These are phyloP conservation scores for Krasilnikovozyma curviuscula DNA, from an alignment of 768 basidiomycete species.

Conservation along the genomic window DNA sequence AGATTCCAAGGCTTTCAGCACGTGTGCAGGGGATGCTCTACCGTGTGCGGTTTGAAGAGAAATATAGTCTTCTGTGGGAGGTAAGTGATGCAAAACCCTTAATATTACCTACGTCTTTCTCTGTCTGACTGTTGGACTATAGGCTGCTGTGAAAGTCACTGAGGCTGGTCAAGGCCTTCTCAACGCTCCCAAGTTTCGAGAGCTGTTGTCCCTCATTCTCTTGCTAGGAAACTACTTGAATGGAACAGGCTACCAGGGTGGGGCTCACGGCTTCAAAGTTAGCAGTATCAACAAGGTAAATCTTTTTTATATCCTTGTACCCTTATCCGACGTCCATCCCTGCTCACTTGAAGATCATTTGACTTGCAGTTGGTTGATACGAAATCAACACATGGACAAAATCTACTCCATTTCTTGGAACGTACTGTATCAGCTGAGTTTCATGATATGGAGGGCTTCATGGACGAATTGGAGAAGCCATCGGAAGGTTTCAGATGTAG, in stretches of 20 bases:
- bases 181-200: constrained; percentile 70
- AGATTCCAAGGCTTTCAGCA: constrained; percentile 69
- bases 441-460: constrained; percentile 63
- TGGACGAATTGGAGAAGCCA: constrained; percentile 72
- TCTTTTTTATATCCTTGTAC: background rate
- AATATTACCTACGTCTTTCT: background rate
- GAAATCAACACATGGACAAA: constrained; percentile 85
- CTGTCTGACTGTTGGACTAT: background rate
- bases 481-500: constrained; percentile 81
- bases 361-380: constrained; percentile 69
- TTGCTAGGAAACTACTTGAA: constrained; percentile 98
- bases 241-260: constrained; percentile 83
- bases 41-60: constrained; percentile 69
- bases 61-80: constrained; percentile 59
- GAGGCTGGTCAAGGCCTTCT: constrained; percentile 64
- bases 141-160: constrained; percentile 45
- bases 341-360: background rate
- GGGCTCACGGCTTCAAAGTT: constrained; percentile 89
- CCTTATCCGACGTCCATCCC: too few relatives aligned
- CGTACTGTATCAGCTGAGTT: constrained; percentile 73
- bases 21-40: constrained; percentile 94
- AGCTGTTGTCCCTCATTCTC: constrained; percentile 76
- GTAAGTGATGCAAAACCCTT: constrained; percentile 28
- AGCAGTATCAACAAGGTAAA: constrained; percentile 90
- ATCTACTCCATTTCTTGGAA: constrained; percentile 83